phyloP scores from a whole-genome alignment of 345 rosid genomes.

The Noccaea caerulescens region DNA sequence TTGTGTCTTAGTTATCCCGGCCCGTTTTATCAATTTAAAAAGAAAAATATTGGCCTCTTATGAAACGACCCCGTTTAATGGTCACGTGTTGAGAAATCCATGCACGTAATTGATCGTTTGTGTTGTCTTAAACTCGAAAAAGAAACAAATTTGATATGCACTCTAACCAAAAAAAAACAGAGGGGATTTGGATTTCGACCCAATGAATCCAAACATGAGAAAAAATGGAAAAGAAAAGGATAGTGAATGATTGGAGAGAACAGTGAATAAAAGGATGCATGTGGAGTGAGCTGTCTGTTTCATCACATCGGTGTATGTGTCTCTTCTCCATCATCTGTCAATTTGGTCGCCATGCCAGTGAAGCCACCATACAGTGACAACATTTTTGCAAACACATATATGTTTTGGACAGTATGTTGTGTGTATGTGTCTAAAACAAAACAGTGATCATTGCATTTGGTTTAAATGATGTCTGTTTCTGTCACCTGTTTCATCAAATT shows the following conservation, averaged over 20 bases:
- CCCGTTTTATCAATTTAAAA: background rate
- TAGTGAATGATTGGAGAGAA: slow-evolving; percentile 45
- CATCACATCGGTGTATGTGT: slow-evolving; percentile 41
- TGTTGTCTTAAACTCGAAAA: slow-evolving; percentile 5
- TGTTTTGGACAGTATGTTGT: slow-evolving; percentile 20
- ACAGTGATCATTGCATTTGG: slow-evolving; percentile 45
- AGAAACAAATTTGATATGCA: background rate
- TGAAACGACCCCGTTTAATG: background rate
- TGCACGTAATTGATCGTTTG: slow-evolving; percentile 13
- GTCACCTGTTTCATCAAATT: slow-evolving; percentile 22
- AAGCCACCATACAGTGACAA: slow-evolving; percentile 43
- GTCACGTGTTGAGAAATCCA: slow-evolving; percentile 13
- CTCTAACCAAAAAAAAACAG: background rate
- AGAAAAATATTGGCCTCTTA: background rate
- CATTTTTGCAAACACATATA: background rate
- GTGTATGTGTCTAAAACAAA: slow-evolving; percentile 4
- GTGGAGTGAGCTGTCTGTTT: slow-evolving; percentile 73
- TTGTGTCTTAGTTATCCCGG: too few species aligned
- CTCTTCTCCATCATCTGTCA: slow-evolving; percentile 40
- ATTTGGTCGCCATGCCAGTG: slow-evolving; percentile 43
- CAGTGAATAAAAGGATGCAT: slow-evolving; percentile 45
- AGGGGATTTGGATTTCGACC: slow-evolving; percentile 8
- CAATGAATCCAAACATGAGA: background rate
- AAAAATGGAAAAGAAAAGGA: slow-evolving; percentile 35
- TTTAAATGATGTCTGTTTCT: background rate